Base-by-base conservation (phyloP, 257 asterid genomes). In the Catharanthus roseus region DNA sequence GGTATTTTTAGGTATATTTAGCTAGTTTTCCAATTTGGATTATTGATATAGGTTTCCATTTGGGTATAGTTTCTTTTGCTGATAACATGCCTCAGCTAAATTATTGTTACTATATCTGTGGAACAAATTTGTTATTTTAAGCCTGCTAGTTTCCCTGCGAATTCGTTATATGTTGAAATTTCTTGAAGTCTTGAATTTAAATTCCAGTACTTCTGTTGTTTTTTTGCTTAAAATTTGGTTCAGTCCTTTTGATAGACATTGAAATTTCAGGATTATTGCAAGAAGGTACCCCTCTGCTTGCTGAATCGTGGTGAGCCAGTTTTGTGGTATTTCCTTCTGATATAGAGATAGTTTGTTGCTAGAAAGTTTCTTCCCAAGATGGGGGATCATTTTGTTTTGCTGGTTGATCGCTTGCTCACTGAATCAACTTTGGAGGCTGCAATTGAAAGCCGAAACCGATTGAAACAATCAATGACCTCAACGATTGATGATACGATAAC, bases 361-460 rank as follows among this genome's bases (percentile, higher is more conserved):
- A 6, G 28, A 44, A 21, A 33, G 28, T 63, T 29, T 26, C 51
- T 42, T 34, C 58, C 9, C n/a, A 81, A 36, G 62, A 90, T 93
- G 99, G 99, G 97, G 65, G 99, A 93, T 85, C 99, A 93, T 76
- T 91, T 93, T 74, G 97, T 91, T 71, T 80, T 93, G 85, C 86
- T 93, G 75, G 99, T 93, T 10, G 99, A 91, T 86, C 95, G 96
- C 1, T 82, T 93, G 89, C 90, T 93, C 36, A 93, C 99, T 1
- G 99, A 88, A 76, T 91, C 99, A 1, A 93, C 97, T 65, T 77
- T 93, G 77, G 97, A 85, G 84, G 96, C 99, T 77, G 97, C 99
- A 56, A 84, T 91, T 16, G 88, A 86, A 79, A 88, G 97, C 80
- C 41, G 84, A 69, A 84, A 86, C 71, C 66, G 64, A 4, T 73